Percentiles rank a stretch among this genome's conserved stretches.
Conservation (phyloP, 2,329 filamentous ascomycete genomes). For the Orbilia blumenaviensis region DNA sequence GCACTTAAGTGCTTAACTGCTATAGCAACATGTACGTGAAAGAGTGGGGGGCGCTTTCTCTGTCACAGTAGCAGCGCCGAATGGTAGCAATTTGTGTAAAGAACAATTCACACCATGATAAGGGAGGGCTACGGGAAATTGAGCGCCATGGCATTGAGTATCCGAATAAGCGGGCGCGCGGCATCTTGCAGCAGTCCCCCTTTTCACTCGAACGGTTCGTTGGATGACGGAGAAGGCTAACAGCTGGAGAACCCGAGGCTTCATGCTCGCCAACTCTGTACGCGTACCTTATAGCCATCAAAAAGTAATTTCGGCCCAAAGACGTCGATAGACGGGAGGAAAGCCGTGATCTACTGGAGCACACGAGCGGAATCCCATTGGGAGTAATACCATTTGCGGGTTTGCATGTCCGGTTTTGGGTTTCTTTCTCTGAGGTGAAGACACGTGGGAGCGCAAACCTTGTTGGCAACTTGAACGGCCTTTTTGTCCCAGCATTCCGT, state of each 20-base stretch:
- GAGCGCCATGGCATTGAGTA: conserved; percentile 30
- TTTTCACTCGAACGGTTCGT: conserved; percentile 14
- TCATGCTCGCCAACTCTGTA: too few relatives aligned
- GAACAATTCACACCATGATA: neutral
- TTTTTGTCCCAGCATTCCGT: conserved; percentile 39
- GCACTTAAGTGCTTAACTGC: neutral
- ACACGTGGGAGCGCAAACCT: conserved; percentile 30
- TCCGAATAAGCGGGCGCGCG: conserved; percentile 43
- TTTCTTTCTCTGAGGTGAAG: neutral
- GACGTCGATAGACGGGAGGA: neutral
- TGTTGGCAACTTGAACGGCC: conserved; percentile 42
- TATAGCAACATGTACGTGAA: neutral
- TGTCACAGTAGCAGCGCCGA: neutral
- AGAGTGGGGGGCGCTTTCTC: neutral
- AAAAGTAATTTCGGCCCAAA: neutral
- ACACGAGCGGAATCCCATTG: neutral
- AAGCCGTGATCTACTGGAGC: neutral
- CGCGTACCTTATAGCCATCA: neutral
- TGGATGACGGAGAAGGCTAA: conserved; percentile 26
- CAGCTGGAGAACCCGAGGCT: neutral
- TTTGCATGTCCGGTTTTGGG: neutral
- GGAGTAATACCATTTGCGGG: too few relatives aligned
- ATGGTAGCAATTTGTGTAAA: neutral
- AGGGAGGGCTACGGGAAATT: conserved; percentile 35
- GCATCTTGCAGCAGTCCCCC: conserved; percentile 40